phyloP scores from a whole-genome alignment of 768 basidiomycete species.

The Lactarius akahatsu region DNA sequence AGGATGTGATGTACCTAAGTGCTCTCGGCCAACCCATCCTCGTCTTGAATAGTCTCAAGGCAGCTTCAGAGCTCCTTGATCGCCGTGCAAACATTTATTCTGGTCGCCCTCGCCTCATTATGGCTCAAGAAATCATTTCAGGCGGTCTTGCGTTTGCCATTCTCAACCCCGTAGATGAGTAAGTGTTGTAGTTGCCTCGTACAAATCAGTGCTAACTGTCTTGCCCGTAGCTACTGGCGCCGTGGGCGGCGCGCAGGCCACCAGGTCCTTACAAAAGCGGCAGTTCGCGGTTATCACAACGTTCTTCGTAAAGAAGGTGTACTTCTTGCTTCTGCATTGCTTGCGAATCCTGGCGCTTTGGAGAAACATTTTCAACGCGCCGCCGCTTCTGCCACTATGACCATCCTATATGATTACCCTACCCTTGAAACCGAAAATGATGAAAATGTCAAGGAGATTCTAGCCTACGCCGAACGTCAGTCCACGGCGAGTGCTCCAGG shows the following conservation, averaged over 20 bases:
- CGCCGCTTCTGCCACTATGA: background rate
- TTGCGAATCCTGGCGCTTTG: background rate
- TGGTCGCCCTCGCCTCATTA: background rate
- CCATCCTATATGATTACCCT: background rate
- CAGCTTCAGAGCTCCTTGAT: background rate
- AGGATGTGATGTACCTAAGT: background rate
- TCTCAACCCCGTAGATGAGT: background rate
- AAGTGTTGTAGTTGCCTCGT: background rate
- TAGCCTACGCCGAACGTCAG: background rate
- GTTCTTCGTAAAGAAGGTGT: background rate
- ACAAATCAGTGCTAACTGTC: background rate
- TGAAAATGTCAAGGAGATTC: background rate
- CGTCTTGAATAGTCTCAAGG: background rate
- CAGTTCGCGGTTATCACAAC: background rate
- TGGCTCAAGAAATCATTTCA: background rate
- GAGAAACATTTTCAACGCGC: background rate
- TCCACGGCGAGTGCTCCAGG: background rate
- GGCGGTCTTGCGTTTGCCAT: background rate
- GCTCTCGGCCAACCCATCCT: background rate
- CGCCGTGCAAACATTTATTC: background rate
- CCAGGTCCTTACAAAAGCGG: background rate
- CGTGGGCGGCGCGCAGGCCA: background rate
- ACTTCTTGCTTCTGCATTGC: background rate
- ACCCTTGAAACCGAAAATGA: background rate
- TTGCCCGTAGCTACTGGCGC: background rate